These are phyloP conservation scores for Ceratonia siliqua DNA, from an alignment of 306 rosid species.

Conservation along the genomic window DNA sequence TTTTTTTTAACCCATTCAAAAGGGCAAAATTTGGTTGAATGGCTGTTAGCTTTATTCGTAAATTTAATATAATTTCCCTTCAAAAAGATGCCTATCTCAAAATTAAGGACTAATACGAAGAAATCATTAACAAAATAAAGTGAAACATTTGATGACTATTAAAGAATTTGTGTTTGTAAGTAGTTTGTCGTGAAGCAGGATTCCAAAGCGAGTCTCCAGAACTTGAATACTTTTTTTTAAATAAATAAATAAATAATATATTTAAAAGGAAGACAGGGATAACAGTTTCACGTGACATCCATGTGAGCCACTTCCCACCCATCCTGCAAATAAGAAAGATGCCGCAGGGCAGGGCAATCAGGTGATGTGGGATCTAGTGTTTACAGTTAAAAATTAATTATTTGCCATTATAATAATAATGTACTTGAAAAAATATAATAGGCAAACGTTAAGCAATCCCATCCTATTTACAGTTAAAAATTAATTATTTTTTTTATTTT, in stretches of 20 bases:
- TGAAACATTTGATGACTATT: slow-evolving; percentile 10
- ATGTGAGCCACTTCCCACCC: slow-evolving; percentile 27
- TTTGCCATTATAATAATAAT: no score
- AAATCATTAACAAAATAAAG: background rate
- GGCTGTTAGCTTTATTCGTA: no score
- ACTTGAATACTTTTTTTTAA: background rate
- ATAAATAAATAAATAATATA: background rate
- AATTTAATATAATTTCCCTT: no score
- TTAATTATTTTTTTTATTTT: no score
- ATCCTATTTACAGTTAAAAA: no score
- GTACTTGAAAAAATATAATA: no score
- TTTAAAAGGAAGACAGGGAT: slow-evolving; percentile 29
- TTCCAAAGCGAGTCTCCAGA: slow-evolving; percentile 6
- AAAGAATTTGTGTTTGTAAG: slow-evolving; percentile 22
- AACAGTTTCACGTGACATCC: slow-evolving; percentile 43
- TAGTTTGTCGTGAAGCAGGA: slow-evolving; percentile 35
- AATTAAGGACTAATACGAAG: no score
- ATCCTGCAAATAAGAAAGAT: background rate
- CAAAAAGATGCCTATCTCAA: no score
- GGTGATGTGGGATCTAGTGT: slow-evolving; percentile 28
- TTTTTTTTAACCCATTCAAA: no score
- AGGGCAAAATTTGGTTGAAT: no score
- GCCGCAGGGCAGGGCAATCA: background rate
- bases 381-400: no score
- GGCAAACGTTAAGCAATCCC: no score